Evolutionary conservation across 192 early-diverging fungal genomes (phyloP).

Genomic region (Backusella morwellensis): DNA sequence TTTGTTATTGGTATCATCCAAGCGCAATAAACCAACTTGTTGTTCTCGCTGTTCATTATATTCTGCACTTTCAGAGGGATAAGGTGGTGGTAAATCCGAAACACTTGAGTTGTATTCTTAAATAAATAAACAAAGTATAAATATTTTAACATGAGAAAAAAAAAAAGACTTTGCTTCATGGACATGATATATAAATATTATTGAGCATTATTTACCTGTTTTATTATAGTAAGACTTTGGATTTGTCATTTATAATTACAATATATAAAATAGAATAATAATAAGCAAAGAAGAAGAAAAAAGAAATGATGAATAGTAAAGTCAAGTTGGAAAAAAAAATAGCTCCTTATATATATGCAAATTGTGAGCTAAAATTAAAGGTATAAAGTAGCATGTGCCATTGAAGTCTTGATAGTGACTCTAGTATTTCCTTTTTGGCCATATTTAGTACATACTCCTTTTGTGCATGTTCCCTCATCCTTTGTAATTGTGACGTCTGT

Average conservation of each 20-base stretch:
- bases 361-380: conserved; percentile 7
- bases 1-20: neutral
- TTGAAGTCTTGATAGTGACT: conserved; percentile 1
- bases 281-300: neutral
- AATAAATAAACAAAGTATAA: neutral
- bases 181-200: neutral
- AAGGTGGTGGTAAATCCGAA: conserved; percentile 3
- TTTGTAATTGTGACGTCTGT: neutral
- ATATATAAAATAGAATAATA: neutral
- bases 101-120: neutral
- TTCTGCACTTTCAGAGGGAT: neutral
- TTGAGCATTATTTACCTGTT: neutral
- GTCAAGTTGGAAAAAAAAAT: neutral
- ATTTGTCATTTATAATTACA: neutral
- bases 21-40: neutral
- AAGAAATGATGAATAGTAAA: neutral
- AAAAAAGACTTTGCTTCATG: neutral
- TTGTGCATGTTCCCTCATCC: neutral
- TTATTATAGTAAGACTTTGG: neutral
- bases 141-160: neutral
- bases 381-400: neutral
- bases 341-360: conserved; percentile 1
- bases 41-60: neutral
- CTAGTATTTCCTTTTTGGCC: neutral
- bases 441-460: neutral